Evolutionary conservation across 768 basidiomycete genomes (phyloP).

Genomic region (Trametes villosa): DNA sequence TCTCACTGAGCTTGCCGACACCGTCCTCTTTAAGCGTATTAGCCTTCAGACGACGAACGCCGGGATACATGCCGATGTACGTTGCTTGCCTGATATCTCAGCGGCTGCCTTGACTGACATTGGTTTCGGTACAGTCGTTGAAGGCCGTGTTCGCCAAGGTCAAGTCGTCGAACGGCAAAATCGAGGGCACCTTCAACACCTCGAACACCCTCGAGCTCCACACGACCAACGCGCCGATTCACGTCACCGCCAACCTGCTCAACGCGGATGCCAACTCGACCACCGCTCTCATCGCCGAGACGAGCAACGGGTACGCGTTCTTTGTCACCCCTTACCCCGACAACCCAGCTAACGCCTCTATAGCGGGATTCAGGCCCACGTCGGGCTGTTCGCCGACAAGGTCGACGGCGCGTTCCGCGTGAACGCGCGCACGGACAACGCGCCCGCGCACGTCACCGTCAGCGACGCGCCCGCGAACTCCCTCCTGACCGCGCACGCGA

Average conservation of each 20-base stretch:
- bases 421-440: constrained; percentile 40
- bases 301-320: constrained; percentile 47
- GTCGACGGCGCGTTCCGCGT: constrained; percentile 40
- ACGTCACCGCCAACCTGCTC: constrained; percentile 42
- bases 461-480: constrained; percentile 40
- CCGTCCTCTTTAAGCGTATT: constrained; percentile 43
- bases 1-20: constrained; percentile 39
- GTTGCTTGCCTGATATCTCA: constrained; percentile 16
- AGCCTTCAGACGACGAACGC: neutral
- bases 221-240: constrained; percentile 43
- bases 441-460: constrained; percentile 35
- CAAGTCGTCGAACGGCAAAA: constrained; percentile 33
- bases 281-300: constrained; percentile 39
- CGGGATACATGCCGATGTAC: constrained; percentile 4
- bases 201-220: constrained; percentile 32
- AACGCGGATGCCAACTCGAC: constrained; percentile 33
- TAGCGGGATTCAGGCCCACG: constrained; percentile 40
- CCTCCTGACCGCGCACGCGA: constrained; percentile 33
- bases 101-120: neutral
- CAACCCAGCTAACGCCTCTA: neutral
- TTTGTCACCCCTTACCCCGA: neutral
- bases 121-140: neutral
- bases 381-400: constrained; percentile 36
- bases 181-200: constrained; percentile 44
- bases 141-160: constrained; percentile 7